A percentile compares a stretch with the other conserved stretches of the same genome.
These are phyloP conservation scores for Myriosclerotinia scirpicola DNA, from an alignment of 2,329 filamentous ascomycete species.

Conservation along the genomic window DNA sequence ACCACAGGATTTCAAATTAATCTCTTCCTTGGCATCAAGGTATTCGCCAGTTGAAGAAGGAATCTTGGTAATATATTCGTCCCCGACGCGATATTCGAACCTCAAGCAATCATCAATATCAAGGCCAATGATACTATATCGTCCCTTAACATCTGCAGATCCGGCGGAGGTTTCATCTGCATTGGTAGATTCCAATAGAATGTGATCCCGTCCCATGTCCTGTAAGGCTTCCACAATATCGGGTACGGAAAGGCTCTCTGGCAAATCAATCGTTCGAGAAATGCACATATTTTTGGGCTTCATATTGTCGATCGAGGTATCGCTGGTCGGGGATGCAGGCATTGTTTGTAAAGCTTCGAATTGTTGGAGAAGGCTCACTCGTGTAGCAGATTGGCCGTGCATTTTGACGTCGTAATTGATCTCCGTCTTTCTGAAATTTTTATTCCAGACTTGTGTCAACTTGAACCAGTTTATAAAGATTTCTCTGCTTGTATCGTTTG, in stretches of 20 bases:
- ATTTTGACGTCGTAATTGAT: constrained; percentile 23
- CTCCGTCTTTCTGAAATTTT: constrained; percentile 19
- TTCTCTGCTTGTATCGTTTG: constrained; percentile 53
- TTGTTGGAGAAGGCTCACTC: constrained; percentile 36
- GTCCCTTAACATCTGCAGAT: constrained; percentile 54
- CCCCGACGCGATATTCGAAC: constrained; percentile 57
- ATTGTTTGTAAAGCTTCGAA: constrained; percentile 24
- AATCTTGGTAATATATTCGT: constrained; percentile 37
- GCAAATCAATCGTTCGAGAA: constrained; percentile 48
- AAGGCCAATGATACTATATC: constrained; percentile 73
- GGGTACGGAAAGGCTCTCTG: constrained; percentile 50
- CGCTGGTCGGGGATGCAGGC: constrained; percentile 16
- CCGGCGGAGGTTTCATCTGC: constrained; percentile 48
- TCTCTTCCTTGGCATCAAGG: not conserved
- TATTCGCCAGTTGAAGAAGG: constrained; percentile 16
- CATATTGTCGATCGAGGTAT: constrained; percentile 14
- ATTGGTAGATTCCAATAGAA: constrained; percentile 62
- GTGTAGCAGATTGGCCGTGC: constrained; percentile 32
- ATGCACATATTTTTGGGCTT: constrained; percentile 41
- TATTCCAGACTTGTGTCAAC: constrained; percentile 50
- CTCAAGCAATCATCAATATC: constrained; percentile 57
- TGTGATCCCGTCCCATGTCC: constrained; percentile 45
- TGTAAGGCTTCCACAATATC: constrained; percentile 52
- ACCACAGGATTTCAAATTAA: constrained; percentile 30
- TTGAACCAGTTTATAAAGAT: constrained; percentile 65